Percentiles rank a stretch among this genome's conserved stretches.
Evolutionary conservation across 495 filamentous ascomycete genomes (phyloP).

Genomic region (Penicillium herquei): DNA sequence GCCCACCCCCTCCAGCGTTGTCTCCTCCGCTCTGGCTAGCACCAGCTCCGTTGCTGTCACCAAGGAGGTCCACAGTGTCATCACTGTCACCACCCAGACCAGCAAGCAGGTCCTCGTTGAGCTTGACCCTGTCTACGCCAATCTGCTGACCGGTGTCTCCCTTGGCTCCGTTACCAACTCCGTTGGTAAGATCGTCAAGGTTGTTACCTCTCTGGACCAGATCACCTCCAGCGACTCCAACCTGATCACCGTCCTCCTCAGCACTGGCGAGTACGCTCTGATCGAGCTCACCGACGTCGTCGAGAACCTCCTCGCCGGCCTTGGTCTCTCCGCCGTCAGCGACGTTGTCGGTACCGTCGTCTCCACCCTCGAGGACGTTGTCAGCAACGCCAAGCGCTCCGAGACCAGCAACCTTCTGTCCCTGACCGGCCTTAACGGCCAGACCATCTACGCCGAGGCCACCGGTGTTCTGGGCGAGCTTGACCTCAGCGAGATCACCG

Average conservation of each 20-base stretch:
- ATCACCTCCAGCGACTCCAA: constrained; percentile 12
- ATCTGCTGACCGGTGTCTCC: constrained; percentile 15
- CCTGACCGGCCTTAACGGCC: constrained; percentile 16
- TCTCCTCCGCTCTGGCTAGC: constrained; percentile 15
- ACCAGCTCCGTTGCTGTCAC: not conserved
- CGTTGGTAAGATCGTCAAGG: constrained; percentile 19
- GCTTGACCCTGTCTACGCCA: constrained; percentile 17
- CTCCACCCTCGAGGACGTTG: constrained; percentile 6
- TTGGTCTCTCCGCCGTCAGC: constrained; percentile 1
- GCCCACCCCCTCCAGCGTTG: constrained; percentile 15
- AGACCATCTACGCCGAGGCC: constrained; percentile 15
- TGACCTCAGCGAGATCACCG: constrained; percentile 15
- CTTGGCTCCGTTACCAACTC: constrained; percentile 10
- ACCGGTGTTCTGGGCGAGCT: constrained; percentile 13
- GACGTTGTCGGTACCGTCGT: constrained; percentile 3
- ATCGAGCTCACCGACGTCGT: constrained; percentile 19
- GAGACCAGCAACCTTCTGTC: constrained; percentile 13
- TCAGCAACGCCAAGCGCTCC: constrained; percentile 14
- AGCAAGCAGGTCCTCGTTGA: constrained; percentile 18
- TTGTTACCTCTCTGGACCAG: constrained; percentile 12
- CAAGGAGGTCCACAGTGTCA: constrained; percentile 8
- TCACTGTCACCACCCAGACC: constrained; percentile 21
- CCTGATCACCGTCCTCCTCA: constrained; percentile 18
- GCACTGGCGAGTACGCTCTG: constrained; percentile 15
- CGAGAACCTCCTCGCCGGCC: constrained; percentile 2